Evolutionary conservation across 345 rosid genomes (phyloP).

Genomic region (Gossypium arboreum): DNA sequence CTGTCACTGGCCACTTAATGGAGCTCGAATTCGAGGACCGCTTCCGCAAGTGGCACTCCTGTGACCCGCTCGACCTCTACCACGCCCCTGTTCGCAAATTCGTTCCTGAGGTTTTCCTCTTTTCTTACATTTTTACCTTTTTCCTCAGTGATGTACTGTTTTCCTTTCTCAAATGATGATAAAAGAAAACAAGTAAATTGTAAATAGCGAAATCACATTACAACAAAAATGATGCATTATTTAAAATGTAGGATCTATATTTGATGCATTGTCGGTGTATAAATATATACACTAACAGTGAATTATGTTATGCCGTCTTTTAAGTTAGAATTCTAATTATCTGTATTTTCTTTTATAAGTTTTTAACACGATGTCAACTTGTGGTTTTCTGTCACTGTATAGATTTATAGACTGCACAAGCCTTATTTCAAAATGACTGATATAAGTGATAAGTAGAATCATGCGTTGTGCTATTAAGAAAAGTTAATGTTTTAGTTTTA

Average conservation of each 20-base stretch:
- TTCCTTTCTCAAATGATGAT: background rate
- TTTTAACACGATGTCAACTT: background rate
- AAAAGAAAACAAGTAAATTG: background rate
- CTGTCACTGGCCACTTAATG: constrained; percentile 94
- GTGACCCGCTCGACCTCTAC: constrained; percentile 88
- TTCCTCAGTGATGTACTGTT: background rate
- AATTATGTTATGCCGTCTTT: background rate
- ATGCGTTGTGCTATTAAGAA: background rate
- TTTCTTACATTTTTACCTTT: no score
- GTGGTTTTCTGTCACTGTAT: no score
- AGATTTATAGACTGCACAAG: background rate
- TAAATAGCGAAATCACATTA: background rate
- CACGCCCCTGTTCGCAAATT: constrained; percentile 67
- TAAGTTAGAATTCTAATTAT: background rate
- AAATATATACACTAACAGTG: background rate
- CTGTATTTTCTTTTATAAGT: background rate
- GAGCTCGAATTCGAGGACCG: constrained; percentile 92
- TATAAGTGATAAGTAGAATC: background rate
- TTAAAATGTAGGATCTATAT: background rate
- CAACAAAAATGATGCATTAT: background rate
- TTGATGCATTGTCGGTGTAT: background rate
- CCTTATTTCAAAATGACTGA: background rate
- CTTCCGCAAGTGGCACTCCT: constrained; percentile 91
- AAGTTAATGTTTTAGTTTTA: background rate
- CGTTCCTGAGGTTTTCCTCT: constrained; percentile 68